Conservation (phyloP, 495 filamentous ascomycete genomes). For the Tuber aestivum region DNA sequence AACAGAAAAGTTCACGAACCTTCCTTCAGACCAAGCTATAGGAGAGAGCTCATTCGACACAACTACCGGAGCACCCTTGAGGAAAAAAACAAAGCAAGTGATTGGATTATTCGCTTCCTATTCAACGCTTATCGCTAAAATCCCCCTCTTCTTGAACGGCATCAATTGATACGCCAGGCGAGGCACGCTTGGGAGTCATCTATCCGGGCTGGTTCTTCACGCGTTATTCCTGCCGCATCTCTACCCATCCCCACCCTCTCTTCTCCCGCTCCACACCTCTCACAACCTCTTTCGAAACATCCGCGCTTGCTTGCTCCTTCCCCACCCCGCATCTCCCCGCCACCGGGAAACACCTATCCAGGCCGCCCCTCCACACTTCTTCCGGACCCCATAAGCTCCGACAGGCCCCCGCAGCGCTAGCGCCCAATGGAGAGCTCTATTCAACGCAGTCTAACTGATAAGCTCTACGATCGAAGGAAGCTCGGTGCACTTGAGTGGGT, state of each 20-base stretch:
- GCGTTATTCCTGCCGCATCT: neutral
- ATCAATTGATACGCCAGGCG: neutral
- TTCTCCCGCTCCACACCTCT: neutral
- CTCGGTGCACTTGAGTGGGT: constrained; percentile 93
- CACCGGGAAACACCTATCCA: neutral
- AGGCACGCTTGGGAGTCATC: neutral
- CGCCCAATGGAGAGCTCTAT: constrained; percentile 74
- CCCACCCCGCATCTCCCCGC: neutral
- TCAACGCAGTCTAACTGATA: constrained; percentile 89
- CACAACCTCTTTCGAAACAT: neutral
- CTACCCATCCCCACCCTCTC: neutral
- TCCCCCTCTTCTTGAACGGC: neutral
- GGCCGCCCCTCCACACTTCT: neutral
- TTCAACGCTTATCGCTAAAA: neutral
- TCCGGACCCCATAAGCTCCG: neutral
- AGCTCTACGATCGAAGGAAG: constrained; percentile 96
- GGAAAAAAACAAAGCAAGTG: neutral
- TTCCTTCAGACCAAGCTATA: neutral
- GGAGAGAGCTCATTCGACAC: neutral
- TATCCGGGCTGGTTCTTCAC: neutral
- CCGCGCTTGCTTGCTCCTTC: neutral
- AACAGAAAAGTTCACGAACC: neutral
- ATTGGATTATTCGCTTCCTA: neutral
- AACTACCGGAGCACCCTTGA: neutral
- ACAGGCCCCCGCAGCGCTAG: neutral